A percentile compares a stretch with the other conserved stretches of the same genome.
phyloP scores from a whole-genome alignment of 2,329 filamentous ascomycete genomes.

The Penicillium sp. region DNA sequence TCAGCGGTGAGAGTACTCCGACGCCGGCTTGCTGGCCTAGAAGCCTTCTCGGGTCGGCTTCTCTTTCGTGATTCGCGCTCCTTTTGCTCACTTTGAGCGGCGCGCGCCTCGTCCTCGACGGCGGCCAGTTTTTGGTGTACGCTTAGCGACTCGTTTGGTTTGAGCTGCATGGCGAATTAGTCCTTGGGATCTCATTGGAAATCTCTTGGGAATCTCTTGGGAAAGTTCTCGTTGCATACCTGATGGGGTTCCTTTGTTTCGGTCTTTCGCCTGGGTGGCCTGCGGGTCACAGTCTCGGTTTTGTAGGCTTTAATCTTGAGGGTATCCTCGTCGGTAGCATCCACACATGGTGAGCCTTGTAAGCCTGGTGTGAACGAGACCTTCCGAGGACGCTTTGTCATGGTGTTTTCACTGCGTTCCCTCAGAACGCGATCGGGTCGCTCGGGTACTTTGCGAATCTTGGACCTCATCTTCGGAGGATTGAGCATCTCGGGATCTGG shows the following conservation, averaged over 20 bases:
- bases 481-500: conserved; percentile 5
- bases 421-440: conserved; percentile 31
- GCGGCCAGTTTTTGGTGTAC: conserved; percentile 44
- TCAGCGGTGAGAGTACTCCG: conserved; percentile 47
- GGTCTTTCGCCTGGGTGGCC: conserved; percentile 25
- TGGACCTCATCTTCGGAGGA: conserved; percentile 16
- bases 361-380: conserved; percentile 38
- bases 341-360: conserved; percentile 27
- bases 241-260: conserved; percentile 30
- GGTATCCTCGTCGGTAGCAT: conserved; percentile 33
- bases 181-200: background rate
- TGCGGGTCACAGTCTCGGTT: conserved; percentile 29
- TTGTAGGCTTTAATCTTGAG: conserved; percentile 35
- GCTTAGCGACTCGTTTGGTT: conserved; percentile 27
- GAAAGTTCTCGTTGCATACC: conserved; percentile 22
- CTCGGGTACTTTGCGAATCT: conserved; percentile 24
- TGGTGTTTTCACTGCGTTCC: conserved; percentile 38
- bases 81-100: conserved; percentile 34
- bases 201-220: background rate
- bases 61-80: conserved; percentile 37
- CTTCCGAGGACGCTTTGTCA: conserved; percentile 33
- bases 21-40: conserved; percentile 33
- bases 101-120: conserved; percentile 43
- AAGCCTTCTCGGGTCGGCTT: conserved; percentile 29
- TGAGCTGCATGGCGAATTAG: conserved; percentile 16